Conservation (phyloP, 148 eudicot genomes). For the Oxyria digyna region DNA sequence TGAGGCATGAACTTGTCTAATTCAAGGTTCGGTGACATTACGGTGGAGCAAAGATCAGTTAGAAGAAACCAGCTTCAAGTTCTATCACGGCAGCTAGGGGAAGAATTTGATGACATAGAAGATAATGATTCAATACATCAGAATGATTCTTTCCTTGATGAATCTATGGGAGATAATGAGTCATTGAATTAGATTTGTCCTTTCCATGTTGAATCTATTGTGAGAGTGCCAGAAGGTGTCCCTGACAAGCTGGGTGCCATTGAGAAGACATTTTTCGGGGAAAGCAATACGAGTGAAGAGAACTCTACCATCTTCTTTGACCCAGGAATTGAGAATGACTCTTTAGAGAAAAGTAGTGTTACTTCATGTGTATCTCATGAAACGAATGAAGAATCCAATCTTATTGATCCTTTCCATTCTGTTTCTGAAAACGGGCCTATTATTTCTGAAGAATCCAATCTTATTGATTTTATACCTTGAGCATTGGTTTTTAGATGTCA, state of each 20-base stretch:
- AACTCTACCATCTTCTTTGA: conserved; percentile 47
- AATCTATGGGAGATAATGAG: neutral
- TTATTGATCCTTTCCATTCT: neutral
- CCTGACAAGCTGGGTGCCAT: conserved; percentile 14
- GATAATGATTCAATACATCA: conserved; percentile 16
- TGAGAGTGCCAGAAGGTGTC: conserved; percentile 17
- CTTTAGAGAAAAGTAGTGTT: conserved; percentile 51
- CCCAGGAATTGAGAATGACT: conserved; percentile 38
- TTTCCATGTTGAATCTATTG: conserved; percentile 17
- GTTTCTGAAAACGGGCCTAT: neutral
- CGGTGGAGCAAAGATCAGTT: conserved; percentile 28
- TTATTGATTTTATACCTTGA: neutral
- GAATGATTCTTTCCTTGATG: conserved; percentile 12
- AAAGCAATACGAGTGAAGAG: conserved; percentile 40
- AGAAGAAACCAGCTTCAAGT: conserved; percentile 70
- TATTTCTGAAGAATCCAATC: no score
- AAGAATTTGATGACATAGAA: conserved; percentile 26
- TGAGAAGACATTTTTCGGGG: conserved; percentile 23
- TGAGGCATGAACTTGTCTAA: no score
- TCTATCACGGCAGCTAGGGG: conserved; percentile 56
- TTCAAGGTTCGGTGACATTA: no score
- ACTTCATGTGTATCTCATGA: conserved; percentile 43
- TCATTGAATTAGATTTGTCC: neutral
- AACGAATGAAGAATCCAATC: conserved; percentile 25
- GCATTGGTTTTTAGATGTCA: neutral